Percentiles rank a stretch among this genome's conserved stretches.
Conservation (phyloP, 2,329 filamentous ascomycete genomes). For the Penicillium sp. region DNA sequence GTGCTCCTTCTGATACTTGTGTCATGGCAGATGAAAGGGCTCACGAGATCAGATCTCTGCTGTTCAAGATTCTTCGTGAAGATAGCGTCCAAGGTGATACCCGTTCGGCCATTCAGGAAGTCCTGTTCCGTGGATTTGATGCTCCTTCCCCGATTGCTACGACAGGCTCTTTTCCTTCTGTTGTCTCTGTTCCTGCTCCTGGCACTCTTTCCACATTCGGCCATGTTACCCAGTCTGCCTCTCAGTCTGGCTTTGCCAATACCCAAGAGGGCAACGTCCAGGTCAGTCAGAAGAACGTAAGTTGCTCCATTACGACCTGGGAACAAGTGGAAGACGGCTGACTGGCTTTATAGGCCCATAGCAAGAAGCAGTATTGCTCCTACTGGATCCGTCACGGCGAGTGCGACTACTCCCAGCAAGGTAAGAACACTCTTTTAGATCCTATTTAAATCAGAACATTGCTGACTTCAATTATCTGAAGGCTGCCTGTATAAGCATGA, state of each 20-base stretch:
- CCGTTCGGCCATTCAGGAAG: conserved; percentile 21
- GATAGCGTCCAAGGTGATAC: conserved; percentile 18
- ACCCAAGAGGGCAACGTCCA: background rate
- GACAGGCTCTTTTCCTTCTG: background rate
- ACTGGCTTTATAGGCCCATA: background rate
- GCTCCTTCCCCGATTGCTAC: background rate
- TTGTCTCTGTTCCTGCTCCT: background rate
- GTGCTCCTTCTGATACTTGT: conserved; percentile 1
- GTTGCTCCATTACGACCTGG: background rate
- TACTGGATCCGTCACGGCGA: conserved; percentile 86
- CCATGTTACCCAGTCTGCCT: background rate
- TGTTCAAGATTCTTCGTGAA: conserved; percentile 23
- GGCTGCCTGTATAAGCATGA: conserved; percentile 86
- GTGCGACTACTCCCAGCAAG: conserved; percentile 81
- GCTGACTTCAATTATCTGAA: conserved; percentile 14
- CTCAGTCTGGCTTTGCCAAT: background rate
- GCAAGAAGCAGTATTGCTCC: conserved; percentile 75
- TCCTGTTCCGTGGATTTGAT: conserved; percentile 8
- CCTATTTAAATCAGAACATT: background rate
- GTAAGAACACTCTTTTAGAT: conserved; percentile 19
- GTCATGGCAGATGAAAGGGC: conserved; percentile 2
- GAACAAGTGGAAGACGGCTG: background rate
- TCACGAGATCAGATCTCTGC: conserved; percentile 17
- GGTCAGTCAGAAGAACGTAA: conserved; percentile 1
- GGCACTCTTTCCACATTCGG: background rate